These are phyloP conservation scores for Epichloe glyceriae DNA, from an alignment of 2,329 filamentous ascomycete species.

Conservation along the genomic window DNA sequence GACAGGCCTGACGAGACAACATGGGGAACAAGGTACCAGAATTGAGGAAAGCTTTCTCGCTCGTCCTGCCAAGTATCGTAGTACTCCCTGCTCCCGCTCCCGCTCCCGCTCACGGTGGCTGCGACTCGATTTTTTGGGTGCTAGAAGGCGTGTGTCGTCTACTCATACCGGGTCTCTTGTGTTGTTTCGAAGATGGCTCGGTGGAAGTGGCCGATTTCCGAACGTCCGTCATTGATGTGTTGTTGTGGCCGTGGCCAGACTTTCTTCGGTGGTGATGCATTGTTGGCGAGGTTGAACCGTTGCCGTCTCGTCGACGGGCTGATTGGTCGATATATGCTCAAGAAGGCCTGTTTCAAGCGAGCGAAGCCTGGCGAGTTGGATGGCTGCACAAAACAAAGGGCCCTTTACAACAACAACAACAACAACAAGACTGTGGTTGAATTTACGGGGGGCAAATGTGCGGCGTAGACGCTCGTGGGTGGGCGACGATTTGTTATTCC, in stretches of 20 bases:
- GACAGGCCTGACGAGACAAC: neutral
- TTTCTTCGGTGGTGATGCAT: constrained; percentile 47
- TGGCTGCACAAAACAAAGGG: no score
- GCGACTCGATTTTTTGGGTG: constrained; percentile 37
- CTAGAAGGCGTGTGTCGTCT: constrained; percentile 28
- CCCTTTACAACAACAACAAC: no score
- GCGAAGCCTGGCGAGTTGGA: neutral
- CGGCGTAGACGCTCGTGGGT: no score
- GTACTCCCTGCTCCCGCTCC: constrained; percentile 33
- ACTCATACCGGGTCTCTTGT: constrained; percentile 33
- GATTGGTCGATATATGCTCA: constrained; percentile 4
- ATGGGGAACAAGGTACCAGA: constrained; percentile 36
- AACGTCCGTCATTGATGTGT: constrained; percentile 42
- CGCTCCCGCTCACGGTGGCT: constrained; percentile 37
- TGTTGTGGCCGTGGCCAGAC: constrained; percentile 40
- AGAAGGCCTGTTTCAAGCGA: neutral
- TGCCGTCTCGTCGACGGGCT: neutral
- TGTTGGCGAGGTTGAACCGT: constrained; percentile 5
- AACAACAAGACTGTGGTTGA: neutral
- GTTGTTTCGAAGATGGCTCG: constrained; percentile 30
- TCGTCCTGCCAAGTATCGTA: constrained; percentile 41
- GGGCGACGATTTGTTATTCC: no score
- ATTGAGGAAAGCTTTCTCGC: constrained; percentile 51
- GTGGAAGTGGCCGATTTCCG: constrained; percentile 34
- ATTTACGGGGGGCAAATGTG: no score